Evolutionary conservation across 805 yeast genomes (phyloP).

Genomic region (Starmera quercuum): DNA sequence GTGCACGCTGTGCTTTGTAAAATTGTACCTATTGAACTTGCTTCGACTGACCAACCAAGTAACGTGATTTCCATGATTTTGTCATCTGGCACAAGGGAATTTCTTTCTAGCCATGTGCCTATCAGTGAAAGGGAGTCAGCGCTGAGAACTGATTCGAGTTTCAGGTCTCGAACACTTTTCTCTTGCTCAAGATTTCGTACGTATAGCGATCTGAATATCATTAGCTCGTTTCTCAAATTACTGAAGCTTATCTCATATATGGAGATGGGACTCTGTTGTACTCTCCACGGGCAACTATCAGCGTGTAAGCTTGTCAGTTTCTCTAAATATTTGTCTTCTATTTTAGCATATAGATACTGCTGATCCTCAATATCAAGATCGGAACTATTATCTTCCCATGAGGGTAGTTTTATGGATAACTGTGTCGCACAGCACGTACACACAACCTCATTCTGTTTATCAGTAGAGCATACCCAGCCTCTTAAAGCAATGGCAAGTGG

Average conservation of each 20-base stretch:
- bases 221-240: slow-evolving; percentile 6
- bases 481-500: slow-evolving; percentile 42
- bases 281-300: slow-evolving; percentile 17
- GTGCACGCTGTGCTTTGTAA: slow-evolving; percentile 27
- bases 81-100: slow-evolving; percentile 5
- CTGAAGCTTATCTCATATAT: slow-evolving; percentile 10
- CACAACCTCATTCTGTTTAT: slow-evolving; percentile 23
- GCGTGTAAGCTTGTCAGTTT: slow-evolving; percentile 9
- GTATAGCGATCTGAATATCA: slow-evolving; percentile 4
- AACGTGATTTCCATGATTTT: slow-evolving; percentile 16
- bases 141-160: not conserved
- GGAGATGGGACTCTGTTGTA: slow-evolving; percentile 10
- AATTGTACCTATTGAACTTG: slow-evolving; percentile 19
- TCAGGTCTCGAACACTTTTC: not conserved
- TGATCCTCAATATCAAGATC: slow-evolving; percentile 3
- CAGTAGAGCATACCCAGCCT: slow-evolving; percentile 41
- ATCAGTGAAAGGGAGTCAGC: slow-evolving; percentile 1
- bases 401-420: slow-evolving; percentile 21
- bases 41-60: slow-evolving; percentile 30
- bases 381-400: slow-evolving; percentile 6
- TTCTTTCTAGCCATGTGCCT: slow-evolving; percentile 5
- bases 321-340: slow-evolving; percentile 7
- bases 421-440: slow-evolving; percentile 27
- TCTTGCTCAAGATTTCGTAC: slow-evolving; percentile 3
- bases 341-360: not conserved